Conservation (phyloP, 805 yeast species). For the Saturnispora zaruensis region DNA sequence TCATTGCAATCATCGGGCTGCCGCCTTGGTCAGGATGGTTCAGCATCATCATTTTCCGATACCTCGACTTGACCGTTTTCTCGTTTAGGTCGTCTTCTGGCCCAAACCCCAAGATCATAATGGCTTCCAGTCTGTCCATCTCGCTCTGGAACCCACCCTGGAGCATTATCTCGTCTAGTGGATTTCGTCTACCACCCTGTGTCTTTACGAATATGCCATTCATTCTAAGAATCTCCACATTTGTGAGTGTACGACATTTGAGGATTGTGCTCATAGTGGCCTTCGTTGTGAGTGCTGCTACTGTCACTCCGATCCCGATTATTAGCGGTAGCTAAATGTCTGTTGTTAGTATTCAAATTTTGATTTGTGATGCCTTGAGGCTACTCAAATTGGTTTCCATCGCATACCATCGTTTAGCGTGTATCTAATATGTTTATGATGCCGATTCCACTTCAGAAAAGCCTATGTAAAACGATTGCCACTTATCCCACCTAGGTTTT, state of each 20-base stretch:
- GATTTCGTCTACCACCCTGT: neutral
- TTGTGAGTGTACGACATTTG: constrained; percentile 27
- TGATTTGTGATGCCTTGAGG: neutral
- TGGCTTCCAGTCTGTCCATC: constrained; percentile 67
- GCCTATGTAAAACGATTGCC: neutral
- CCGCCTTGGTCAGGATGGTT: constrained; percentile 93
- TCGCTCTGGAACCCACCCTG: constrained; percentile 56
- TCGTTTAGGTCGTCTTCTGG: constrained; percentile 43
- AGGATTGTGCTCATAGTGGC: constrained; percentile 30
- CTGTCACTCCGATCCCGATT: constrained; percentile 46
- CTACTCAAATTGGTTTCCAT: neutral
- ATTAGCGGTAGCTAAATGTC: constrained; percentile 37
- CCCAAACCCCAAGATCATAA: constrained; percentile 51
- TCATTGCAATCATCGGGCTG: constrained; percentile 70
- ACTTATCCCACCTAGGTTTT: neutral
- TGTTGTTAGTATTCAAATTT: constrained; percentile 12
- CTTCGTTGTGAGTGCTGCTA: constrained; percentile 40
- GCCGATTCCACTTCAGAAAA: neutral
- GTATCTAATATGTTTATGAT: too few species aligned
- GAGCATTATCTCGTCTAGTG: constrained; percentile 18
- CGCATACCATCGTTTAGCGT: neutral
- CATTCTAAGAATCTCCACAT: constrained; percentile 32
- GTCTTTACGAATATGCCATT: constrained; percentile 26
- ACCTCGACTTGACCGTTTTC: constrained; percentile 55
- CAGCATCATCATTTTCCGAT: constrained; percentile 65